Evolutionary conservation across 495 filamentous ascomycete species (phyloP).

Genomic region (Penicillium diatomitis): DNA sequence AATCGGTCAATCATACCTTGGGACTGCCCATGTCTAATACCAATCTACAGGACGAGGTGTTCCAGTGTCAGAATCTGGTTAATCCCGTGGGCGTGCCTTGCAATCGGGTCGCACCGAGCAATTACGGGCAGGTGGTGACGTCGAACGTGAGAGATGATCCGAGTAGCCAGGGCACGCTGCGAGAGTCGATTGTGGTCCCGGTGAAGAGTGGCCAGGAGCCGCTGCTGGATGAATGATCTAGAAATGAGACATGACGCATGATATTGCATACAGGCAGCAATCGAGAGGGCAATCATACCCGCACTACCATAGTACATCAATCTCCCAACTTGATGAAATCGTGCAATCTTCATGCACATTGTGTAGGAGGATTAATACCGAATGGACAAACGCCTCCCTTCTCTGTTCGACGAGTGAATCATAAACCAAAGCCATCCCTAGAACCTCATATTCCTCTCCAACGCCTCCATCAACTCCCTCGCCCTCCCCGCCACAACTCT

Average conservation of each 20-base stretch:
- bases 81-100: constrained; percentile 15
- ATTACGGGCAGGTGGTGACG: constrained; percentile 14
- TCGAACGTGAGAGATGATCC: constrained; percentile 9
- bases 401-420: not conserved
- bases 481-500: not conserved
- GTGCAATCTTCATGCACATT: not conserved
- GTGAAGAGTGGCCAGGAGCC: constrained; percentile 1
- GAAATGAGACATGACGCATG: too few relatives aligned
- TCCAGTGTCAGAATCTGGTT: constrained; percentile 18
- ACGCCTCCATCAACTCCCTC: not conserved
- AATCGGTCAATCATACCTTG: constrained; percentile 16
- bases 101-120: constrained; percentile 14
- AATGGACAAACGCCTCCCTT: too few relatives aligned
- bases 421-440: not conserved
- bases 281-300: too few relatives aligned
- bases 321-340: too few relatives aligned
- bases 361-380: too few relatives aligned
- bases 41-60: constrained; percentile 15
- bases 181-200: not conserved
- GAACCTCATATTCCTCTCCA: constrained; percentile 1
- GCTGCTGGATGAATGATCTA: not conserved
- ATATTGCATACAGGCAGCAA: too few relatives aligned
- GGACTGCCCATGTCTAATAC: constrained; percentile 15
- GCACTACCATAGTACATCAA: not conserved
- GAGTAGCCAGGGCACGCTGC: not conserved